Conservation (phyloP, 179 eudicot genomes). For the Sideroxylon spinosum region DNA sequence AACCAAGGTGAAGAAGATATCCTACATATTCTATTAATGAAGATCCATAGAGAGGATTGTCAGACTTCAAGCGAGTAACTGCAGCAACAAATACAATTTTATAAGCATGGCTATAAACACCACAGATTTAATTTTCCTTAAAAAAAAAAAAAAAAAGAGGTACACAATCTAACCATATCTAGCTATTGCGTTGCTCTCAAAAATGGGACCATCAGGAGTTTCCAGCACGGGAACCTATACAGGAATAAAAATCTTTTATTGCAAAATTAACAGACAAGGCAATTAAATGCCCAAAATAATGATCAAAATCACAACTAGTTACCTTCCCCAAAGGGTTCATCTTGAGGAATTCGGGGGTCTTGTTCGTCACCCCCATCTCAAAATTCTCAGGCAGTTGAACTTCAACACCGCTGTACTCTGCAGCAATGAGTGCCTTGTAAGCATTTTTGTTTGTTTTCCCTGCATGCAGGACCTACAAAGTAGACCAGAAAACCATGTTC, state of each 20-base stretch:
- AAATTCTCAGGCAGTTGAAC: constrained; percentile 56
- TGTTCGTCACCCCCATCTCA: constrained; percentile 82
- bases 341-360: constrained; percentile 77
- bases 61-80: constrained; percentile 49
- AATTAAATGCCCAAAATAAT: not conserved
- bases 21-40: constrained; percentile 54
- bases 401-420: constrained; percentile 66
- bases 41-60: constrained; percentile 49
- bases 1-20: not conserved
- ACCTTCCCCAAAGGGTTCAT: constrained; percentile 98
- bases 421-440: constrained; percentile 76
- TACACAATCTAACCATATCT: constrained; percentile 11
- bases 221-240: constrained; percentile 56
- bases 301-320: not conserved
- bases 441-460: constrained; percentile 63
- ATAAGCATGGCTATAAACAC: not conserved
- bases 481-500: not conserved
- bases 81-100: constrained; percentile 16
- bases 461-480: constrained; percentile 55
- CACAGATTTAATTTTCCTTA: not conserved
- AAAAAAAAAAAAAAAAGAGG: not conserved
- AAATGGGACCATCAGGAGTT: constrained; percentile 17
- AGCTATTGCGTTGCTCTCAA: constrained; percentile 30
- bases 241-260: not conserved
- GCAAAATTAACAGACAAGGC: not conserved